Base-by-base conservation (phyloP, 176 grass and related monocot genomes). In the Canna indica region DNA sequence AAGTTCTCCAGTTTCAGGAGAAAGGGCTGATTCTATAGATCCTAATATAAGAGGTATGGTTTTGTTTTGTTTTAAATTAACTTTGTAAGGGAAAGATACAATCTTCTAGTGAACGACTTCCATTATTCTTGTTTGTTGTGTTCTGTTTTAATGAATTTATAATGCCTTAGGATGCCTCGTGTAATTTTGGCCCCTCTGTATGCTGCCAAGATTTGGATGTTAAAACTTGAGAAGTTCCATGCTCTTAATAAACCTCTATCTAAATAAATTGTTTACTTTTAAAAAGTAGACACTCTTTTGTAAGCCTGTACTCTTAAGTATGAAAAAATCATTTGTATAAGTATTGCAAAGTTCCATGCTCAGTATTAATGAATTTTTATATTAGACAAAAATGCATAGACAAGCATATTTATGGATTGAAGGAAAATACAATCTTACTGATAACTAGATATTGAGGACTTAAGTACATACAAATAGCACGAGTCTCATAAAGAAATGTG, bases 1-100 rank as follows among this genome's bases (percentile, higher is more conserved):
- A 59, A 97, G 94, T 48, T 91, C 88, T 78, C 88, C 93, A 41
- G 59, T 92, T 83, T 92, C 93, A 74, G 81, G 94, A 83, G 94
- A 97, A 63, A 97, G 85, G 76, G 75, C 89, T 68, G 88, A 85
- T 58, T 59, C 70, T 71, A 76, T 92, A 69, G 89, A 97, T 63
- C 84, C 88, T 77, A 83, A 2, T 87, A 75, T 85, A 83, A 79
- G 94, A 91, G 93, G 93, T 88, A 90, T 83, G 56, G 4, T 34
- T 68, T 74, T 44, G 76, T 77, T 27, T 34, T 48, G 39, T n/a
- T n/a, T n/a, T n/a, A n/a, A n/a, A n/a, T n/a, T n/a, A n/a, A n/a
- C n/a, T n/a, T n/a, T n/a, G n/a, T n/a, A n/a, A n/a, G n/a, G n/a
- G n/a, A n/a, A n/a, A n/a, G n/a, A n/a, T n/a, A n/a, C n/a, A n/a